Percentiles rank a stretch among this genome's conserved stretches.
These are phyloP conservation scores for Triticum monococcum DNA, from an alignment of 176 grass and related monocot genomes.

Conservation along the genomic window DNA sequence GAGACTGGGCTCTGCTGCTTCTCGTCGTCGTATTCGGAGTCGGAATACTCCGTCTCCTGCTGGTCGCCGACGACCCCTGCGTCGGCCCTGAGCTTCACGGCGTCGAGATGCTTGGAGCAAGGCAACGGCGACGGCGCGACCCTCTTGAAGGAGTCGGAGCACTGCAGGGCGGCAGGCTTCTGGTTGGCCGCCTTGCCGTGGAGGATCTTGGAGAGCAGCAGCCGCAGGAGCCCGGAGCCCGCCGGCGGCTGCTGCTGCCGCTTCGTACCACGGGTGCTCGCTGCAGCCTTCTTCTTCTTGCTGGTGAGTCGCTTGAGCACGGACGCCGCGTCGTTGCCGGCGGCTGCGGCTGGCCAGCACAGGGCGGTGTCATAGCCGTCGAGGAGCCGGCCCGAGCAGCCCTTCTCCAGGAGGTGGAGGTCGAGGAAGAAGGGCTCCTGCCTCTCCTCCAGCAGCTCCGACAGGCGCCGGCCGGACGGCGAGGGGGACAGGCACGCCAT, in stretches of 20 bases:
- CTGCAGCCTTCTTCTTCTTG: constrained; percentile 13
- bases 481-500: constrained; percentile 54
- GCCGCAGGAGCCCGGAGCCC: constrained; percentile 23
- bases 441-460: constrained; percentile 78
- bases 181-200: constrained; percentile 15
- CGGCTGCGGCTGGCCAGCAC: constrained; percentile 59
- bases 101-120: not conserved
- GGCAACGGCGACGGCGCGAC: not conserved
- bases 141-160: constrained; percentile 37
- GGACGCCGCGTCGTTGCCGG: not conserved
- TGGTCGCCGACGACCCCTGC: not conserved
- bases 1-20: constrained; percentile 84
- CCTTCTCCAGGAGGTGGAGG: constrained; percentile 80
- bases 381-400: constrained; percentile 48
- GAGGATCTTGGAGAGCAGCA: constrained; percentile 64
- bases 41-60: constrained; percentile 7
- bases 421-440: constrained; percentile 90
- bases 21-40: constrained; percentile 37
- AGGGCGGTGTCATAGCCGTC: constrained; percentile 43
- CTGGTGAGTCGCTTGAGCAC: constrained; percentile 45
- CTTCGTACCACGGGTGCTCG: not conserved
- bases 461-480: constrained; percentile 57
- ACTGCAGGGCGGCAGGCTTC: constrained; percentile 43
- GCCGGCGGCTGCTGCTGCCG: not conserved
- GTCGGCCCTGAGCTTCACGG: constrained; percentile 26